A percentile compares a stretch with the other conserved stretches of the same genome.
phyloP scores from a whole-genome alignment of 2,329 filamentous ascomycete genomes.

The Colletotrichum sp. region DNA sequence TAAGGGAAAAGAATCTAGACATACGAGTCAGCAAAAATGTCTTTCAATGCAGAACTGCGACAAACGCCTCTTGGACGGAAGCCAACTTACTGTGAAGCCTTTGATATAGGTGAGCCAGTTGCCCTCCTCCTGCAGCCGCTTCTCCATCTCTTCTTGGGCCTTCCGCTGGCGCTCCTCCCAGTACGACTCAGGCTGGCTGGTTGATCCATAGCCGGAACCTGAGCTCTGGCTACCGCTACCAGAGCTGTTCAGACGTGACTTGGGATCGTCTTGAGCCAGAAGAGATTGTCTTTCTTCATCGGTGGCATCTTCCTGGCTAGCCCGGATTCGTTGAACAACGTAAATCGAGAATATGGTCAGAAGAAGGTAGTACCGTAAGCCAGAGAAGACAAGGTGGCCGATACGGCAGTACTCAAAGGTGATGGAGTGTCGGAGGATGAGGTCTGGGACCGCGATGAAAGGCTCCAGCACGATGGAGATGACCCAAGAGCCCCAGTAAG shows the following conservation, averaged over 20 bases:
- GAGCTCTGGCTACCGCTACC: conserved; percentile 24
- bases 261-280: conserved; percentile 38
- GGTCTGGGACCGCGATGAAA: conserved; percentile 38
- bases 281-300: conserved; percentile 67
- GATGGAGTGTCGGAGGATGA: conserved; percentile 30
- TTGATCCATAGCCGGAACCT: conserved; percentile 46
- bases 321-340: conserved; percentile 13
- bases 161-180: conserved; percentile 59
- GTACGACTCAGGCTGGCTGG: conserved; percentile 53
- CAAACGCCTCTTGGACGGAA: background rate
- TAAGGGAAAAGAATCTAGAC: conserved; percentile 76
- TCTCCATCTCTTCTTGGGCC: conserved; percentile 64
- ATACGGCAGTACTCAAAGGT: conserved; percentile 15
- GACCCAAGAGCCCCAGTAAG: conserved; percentile 67
- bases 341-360: conserved; percentile 13
- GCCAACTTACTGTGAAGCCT: conserved; percentile 62
- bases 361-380: conserved; percentile 16
- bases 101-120: conserved; percentile 81
- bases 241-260: conserved; percentile 25
- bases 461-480: conserved; percentile 63
- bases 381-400: conserved; percentile 13
- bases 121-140: conserved; percentile 74
- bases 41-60: background rate
- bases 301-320: conserved; percentile 27
- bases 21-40: background rate